Base-by-base conservation (phyloP, 164 flowering plant species). In the Warburgia ugandensis region DNA sequence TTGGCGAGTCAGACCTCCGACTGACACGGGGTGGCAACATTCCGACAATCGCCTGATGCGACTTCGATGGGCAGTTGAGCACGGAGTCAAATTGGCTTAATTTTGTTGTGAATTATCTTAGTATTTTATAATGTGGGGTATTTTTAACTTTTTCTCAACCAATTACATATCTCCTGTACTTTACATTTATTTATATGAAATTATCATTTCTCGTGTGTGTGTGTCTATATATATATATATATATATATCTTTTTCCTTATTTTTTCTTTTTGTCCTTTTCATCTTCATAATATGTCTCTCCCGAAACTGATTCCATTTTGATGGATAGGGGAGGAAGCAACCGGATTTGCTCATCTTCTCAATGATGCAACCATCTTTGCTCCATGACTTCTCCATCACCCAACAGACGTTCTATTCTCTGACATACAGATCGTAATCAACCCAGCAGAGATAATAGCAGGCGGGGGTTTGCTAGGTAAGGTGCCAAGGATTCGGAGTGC, bases 221-320 rank as follows among this genome's bases (percentile, higher is more conserved):
- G n/a, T n/a, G n/a, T n/a, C n/a, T n/a, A n/a, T n/a, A n/a, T n/a
- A n/a, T n/a, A n/a, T n/a, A n/a, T n/a, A n/a, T n/a, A n/a, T n/a
- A n/a, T n/a, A n/a, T n/a, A n/a, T n/a, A n/a, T n/a, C n/a, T n/a
- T n/a, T n/a, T n/a, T n/a, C n/a, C n/a, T n/a, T n/a, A n/a, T n/a
- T n/a, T n/a, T n/a, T n/a, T n/a, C n/a, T n/a, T n/a, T n/a, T n/a
- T n/a, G n/a, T n/a, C n/a, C n/a, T n/a, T n/a, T n/a, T n/a, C n/a
- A n/a, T n/a, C n/a, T n/a, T n/a, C 70, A 86, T 90, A 91, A 90
- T 74, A 3, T 80, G 80, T 7, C 96, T 90, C 0, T 84, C 74
- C 37, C 62, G 84, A 4, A 71, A 86, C 0, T 76, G 28, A 53
- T 88, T 79, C 63, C 68, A 73, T 0, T 70, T 82, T 58, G 67